Evolutionary conservation across 129 eudicot genomes (phyloP).

Genomic region (Heracleum sosnowskyi): DNA sequence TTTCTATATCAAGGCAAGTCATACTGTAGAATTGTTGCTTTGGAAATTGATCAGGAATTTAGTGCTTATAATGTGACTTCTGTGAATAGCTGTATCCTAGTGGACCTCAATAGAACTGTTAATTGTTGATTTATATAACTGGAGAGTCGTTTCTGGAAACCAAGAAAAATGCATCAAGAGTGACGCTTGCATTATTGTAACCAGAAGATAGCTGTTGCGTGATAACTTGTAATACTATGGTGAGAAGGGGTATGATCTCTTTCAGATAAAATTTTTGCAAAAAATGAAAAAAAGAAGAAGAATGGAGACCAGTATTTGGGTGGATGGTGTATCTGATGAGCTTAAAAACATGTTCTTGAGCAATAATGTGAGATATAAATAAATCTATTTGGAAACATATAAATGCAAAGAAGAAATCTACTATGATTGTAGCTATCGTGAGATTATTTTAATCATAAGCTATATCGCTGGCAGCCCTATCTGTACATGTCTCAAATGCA

Average conservation of each 20-base stretch:
- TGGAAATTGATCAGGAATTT: background rate
- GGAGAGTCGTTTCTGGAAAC: background rate
- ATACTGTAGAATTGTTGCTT: background rate
- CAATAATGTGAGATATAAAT: background rate
- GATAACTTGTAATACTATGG: no score
- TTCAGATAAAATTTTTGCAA: background rate
- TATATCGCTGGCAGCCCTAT: no score
- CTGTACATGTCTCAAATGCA: no score
- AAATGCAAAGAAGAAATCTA: no score
- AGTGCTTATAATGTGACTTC: background rate
- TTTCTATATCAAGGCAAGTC: slow-evolving; percentile 82
- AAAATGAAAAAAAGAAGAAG: no score
- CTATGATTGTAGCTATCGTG: no score
- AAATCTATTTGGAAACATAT: no score
- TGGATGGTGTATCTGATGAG: background rate
- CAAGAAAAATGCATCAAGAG: background rate
- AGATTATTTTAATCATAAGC: no score
- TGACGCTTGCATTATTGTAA: no score
- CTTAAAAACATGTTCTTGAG: background rate
- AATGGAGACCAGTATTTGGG: background rate
- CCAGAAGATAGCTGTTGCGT: no score
- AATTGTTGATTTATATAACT: background rate
- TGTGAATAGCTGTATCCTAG: background rate
- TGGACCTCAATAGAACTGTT: background rate
- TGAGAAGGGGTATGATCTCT: background rate